Evolutionary conservation across 495 filamentous ascomycete genomes (phyloP), one percentile per base, ranked within the genome.

Genomic region (Aspergillus olivimuriae): DNA sequence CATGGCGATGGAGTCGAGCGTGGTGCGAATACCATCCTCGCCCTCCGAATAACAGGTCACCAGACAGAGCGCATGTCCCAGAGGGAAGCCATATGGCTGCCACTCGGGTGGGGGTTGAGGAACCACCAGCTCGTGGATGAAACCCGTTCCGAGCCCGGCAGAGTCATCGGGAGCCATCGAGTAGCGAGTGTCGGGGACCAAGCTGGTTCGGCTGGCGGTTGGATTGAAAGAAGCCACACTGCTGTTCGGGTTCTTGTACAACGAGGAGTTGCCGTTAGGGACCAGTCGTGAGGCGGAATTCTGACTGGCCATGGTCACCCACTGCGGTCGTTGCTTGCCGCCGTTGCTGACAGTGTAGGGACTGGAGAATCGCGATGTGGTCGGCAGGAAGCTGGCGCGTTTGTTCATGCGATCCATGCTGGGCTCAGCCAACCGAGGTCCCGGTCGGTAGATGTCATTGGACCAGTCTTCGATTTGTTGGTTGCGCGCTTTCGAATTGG

Each of bases 21-120:
- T 99, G 9, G 91, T 94, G 16, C 94, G 82, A 37, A 99, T 75
- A 52, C 89, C 94, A 18, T 92, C 80, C 55, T 88, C 87, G 23
- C 94, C 92, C 68, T 99, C 94, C 0, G 94, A 99, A 60, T 99
- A 99, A 46, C 89, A 91, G 8, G 94, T 99, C 24, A 99, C 89
- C 41, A 99, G 67, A 64, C 90, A 96, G 48, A 99, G 86, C 1
- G 86, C 70, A 62, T 99, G 92, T 12, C 89, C 94, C 45, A 99
- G 71, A 17, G 92, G 94, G 62, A 85, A 99, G 1, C 94, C 94
- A 57, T 91, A 95, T 0, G 94, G 94, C 57, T 94, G 84, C 81
- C 88, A 99, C 55, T 97, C 94, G 16, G 89, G 81, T 4, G 94
- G 94, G n/a, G 94, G 94, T 57, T 99, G 94, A 10, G 94, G 90